Conservation (phyloP, 2,329 filamentous ascomycete species). For the Penicillium sp. region DNA sequence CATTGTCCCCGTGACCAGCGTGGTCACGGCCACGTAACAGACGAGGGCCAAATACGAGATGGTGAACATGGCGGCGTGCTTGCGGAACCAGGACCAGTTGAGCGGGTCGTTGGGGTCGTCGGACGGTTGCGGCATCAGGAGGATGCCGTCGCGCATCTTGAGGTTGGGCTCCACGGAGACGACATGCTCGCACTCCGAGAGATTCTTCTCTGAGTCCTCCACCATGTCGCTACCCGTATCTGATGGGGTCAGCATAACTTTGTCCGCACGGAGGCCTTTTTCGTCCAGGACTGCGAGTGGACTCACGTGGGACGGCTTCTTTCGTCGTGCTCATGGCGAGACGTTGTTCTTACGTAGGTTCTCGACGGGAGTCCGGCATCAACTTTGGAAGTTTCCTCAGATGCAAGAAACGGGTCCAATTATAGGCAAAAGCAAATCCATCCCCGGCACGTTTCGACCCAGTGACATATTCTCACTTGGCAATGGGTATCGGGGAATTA, state of each 20-base stretch:
- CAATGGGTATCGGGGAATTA: no score
- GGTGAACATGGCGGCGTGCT: slow-evolving; percentile 7
- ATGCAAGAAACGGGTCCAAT: no score
- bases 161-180: slow-evolving; percentile 2
- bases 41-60: slow-evolving; percentile 6
- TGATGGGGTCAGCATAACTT: background rate
- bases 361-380: no score
- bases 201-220: slow-evolving; percentile 3
- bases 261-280: no score
- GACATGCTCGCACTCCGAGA: slow-evolving; percentile 1
- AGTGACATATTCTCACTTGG: no score
- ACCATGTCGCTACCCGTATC: background rate
- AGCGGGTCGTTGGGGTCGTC: slow-evolving; percentile 18
- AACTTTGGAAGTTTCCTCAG: no score
- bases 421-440: no score
- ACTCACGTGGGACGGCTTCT: no score
- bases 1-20: slow-evolving; percentile 5
- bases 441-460: no score
- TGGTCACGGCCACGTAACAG: slow-evolving; percentile 6
- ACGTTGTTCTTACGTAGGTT: no score
- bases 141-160: slow-evolving; percentile 12
- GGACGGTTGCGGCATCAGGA: slow-evolving; percentile 17
- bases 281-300: no score
- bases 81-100: slow-evolving; percentile 13
- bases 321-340: no score